These are phyloP conservation scores for Linnemannia hyalina DNA, from an alignment of 192 early-diverging fungal species.

Conservation along the genomic window DNA sequence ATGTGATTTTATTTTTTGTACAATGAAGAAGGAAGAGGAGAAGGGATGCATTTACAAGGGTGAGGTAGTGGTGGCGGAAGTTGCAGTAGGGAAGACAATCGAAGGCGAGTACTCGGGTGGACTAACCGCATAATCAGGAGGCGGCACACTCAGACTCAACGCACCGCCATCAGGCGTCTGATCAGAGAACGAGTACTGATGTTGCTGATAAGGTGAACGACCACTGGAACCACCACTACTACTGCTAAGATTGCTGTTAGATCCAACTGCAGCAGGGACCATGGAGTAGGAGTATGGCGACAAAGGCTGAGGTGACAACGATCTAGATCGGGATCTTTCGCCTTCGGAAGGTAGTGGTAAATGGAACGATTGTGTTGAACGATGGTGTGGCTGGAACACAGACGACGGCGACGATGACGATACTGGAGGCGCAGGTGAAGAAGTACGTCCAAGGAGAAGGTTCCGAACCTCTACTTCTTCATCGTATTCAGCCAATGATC, in stretches of 20 bases:
- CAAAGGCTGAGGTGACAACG: constrained; percentile 16
- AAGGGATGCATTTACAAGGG: not conserved
- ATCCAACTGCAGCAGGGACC: not conserved
- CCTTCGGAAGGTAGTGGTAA: not conserved
- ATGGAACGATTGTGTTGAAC: not conserved
- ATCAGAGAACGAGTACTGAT: constrained; percentile 34
- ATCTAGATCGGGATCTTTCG: constrained; percentile 20
- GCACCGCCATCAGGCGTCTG: constrained; percentile 21
- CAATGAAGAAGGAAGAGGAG: not conserved
- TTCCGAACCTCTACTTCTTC: constrained; percentile 5
- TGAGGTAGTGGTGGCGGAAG: not conserved
- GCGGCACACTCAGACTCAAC: constrained; percentile 1
- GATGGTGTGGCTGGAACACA: not conserved
- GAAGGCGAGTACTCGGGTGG: constrained; percentile 26
- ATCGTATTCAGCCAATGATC: constrained; percentile 25
- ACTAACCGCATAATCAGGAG: constrained; percentile 31
- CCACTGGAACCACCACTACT: not conserved
- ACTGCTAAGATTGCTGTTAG: not conserved
- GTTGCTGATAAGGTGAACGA: constrained; percentile 4
- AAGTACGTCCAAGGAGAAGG: not conserved
- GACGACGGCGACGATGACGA: not conserved
- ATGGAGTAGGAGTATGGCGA: not conserved
- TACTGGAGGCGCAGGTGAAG: not conserved
- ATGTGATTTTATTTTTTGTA: not conserved
- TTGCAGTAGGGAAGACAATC: not conserved